Evolutionary conservation across 2,329 filamentous ascomycete genomes (phyloP).

Genomic region (Cordyceps cicadae): DNA sequence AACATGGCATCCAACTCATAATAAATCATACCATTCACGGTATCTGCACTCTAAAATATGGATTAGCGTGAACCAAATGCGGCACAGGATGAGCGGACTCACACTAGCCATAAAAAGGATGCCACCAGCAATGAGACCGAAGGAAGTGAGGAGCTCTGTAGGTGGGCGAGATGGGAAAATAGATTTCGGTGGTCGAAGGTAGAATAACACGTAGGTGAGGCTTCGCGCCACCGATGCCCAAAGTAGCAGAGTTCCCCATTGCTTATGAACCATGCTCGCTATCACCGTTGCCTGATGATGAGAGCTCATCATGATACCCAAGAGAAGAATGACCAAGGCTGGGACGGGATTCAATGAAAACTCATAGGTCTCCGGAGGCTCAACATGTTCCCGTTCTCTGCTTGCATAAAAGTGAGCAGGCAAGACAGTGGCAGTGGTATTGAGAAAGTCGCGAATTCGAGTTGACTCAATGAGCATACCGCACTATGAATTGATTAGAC

Average conservation of each 20-base stretch:
- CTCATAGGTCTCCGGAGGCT: constrained; percentile 57
- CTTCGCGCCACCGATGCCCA: constrained; percentile 72
- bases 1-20: constrained; percentile 85
- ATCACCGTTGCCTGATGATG: constrained; percentile 79
- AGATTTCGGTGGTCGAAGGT: constrained; percentile 71
- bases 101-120: constrained; percentile 88
- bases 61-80: constrained; percentile 15
- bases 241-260: constrained; percentile 82
- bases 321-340: constrained; percentile 72
- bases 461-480: constrained; percentile 81
- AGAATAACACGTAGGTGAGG: constrained; percentile 72
- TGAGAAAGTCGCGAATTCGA: constrained; percentile 58
- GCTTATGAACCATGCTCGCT: constrained; percentile 84
- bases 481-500: constrained; percentile 34
- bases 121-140: constrained; percentile 80
- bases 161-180: constrained; percentile 76
- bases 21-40: constrained; percentile 65
- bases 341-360: constrained; percentile 85
- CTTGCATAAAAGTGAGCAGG: constrained; percentile 28
- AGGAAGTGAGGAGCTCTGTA: constrained; percentile 78
- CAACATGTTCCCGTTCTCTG: constrained; percentile 40
- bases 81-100: constrained; percentile 30
- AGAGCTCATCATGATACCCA: constrained; percentile 92
- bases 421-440: constrained; percentile 38
- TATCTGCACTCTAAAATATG: constrained; percentile 56